These are phyloP conservation scores for Pseudogymnoascus sp. DNA, from an alignment of 2,329 filamentous ascomycete genomes.

Conservation along the genomic window DNA sequence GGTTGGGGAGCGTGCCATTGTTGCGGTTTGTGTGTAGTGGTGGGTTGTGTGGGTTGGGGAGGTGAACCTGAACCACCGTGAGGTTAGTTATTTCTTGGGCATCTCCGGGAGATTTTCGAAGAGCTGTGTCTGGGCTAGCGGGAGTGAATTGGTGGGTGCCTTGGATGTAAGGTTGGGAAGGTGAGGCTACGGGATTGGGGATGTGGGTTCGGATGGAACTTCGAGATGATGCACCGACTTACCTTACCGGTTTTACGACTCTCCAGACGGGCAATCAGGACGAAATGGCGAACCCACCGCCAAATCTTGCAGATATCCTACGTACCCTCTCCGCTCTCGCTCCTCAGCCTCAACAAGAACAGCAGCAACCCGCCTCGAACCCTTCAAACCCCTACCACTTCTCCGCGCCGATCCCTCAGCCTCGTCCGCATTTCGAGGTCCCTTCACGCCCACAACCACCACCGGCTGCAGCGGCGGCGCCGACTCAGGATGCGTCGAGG, in stretches of 20 bases:
- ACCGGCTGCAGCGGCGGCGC: slow-evolving; percentile 6
- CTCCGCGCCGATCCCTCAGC: slow-evolving; percentile 7
- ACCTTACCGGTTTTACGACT: too few species aligned
- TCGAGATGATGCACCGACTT: too few species aligned
- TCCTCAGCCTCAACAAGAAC: slow-evolving; percentile 17
- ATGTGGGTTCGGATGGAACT: too few species aligned
- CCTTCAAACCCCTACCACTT: not conserved
- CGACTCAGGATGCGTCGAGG: slow-evolving; percentile 10
- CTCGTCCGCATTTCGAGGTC: slow-evolving; percentile 8
- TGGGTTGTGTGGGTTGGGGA: not conserved
- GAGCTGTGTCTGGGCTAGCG: not conserved
- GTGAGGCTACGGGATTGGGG: not conserved
- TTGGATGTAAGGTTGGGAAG: not conserved
- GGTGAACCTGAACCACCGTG: not conserved
- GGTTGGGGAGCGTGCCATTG: slow-evolving; percentile 59
- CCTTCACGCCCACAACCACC: not conserved
- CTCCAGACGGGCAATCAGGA: too few species aligned
- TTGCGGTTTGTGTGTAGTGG: not conserved
- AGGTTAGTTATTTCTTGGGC: slow-evolving; percentile 14
- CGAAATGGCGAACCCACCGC: slow-evolving; percentile 22
- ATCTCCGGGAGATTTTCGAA: not conserved
- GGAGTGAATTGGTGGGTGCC: not conserved
- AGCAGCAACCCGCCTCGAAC: not conserved
- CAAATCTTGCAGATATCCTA: slow-evolving; percentile 29
- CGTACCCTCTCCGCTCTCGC: slow-evolving; percentile 24